These are phyloP conservation scores for Aquilaria malaccensis DNA, from an alignment of 345 rosid species.

Conservation along the genomic window DNA sequence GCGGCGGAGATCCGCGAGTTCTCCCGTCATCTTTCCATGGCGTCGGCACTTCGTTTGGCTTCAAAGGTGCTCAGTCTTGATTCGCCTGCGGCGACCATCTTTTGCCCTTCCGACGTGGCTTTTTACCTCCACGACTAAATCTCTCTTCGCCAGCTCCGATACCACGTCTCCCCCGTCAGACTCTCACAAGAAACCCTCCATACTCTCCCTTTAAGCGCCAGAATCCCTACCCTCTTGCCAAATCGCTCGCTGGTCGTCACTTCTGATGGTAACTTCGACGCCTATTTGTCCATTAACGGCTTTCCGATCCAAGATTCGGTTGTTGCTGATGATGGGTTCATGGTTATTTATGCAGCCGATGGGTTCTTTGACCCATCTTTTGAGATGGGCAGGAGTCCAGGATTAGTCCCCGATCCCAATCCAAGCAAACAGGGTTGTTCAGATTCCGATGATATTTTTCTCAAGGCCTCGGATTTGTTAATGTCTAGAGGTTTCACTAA, in stretches of 20 bases:
- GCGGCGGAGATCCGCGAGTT: constrained; percentile 26
- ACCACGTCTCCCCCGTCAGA: constrained; percentile 28
- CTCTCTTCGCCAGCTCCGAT: constrained; percentile 26
- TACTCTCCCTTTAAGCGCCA: constrained; percentile 21
- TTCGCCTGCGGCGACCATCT: constrained; percentile 26
- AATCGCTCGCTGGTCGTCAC: constrained; percentile 25
- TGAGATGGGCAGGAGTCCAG: background rate
- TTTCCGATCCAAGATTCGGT: constrained; percentile 26
- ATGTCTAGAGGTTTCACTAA: constrained; percentile 27
- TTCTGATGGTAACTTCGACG: constrained; percentile 6
- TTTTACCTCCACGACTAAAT: constrained; percentile 26
- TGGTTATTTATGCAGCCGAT: constrained; percentile 26
- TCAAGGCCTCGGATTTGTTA: constrained; percentile 27
- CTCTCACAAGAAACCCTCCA: constrained; percentile 20
- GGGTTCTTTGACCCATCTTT: constrained; percentile 22
- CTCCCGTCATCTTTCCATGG: constrained; percentile 41
- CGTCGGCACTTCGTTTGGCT: constrained; percentile 29
- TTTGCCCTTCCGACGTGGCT: constrained; percentile 31
- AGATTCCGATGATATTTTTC: constrained; percentile 15
- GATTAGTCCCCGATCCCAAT: background rate
- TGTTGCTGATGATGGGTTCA: constrained; percentile 22
- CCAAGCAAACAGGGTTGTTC: background rate
- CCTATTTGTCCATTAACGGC: constrained; percentile 17
- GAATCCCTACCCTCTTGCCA: constrained; percentile 26
- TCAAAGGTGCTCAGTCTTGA: constrained; percentile 24